These are phyloP conservation scores for Aphanomyces cochlioides DNA, from an alignment of 352 stramenopile species.

Conservation along the genomic window DNA sequence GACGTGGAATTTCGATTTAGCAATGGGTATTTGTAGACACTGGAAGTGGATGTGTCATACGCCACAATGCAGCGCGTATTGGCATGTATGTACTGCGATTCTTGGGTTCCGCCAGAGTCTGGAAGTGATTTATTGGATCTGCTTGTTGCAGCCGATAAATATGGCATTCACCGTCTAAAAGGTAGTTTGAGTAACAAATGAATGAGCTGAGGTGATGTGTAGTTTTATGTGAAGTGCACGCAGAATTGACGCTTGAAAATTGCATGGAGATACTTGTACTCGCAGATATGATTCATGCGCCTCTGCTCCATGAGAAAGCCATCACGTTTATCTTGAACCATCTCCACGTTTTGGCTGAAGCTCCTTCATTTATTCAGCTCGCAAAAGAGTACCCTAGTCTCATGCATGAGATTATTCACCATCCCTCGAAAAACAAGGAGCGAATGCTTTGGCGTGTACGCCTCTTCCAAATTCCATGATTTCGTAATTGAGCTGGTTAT, in stretches of 20 bases:
- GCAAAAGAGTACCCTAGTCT: constrained; percentile 16
- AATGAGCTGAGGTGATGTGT: background rate
- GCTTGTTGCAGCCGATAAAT: constrained; percentile 67
- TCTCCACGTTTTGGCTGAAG: constrained; percentile 13
- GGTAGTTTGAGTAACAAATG: constrained; percentile 10
- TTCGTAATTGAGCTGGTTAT: background rate
- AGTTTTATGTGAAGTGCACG: constrained; percentile 48
- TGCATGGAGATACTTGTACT: constrained; percentile 61
- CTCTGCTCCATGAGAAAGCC: constrained; percentile 48
- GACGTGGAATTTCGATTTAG: too few relatives aligned
- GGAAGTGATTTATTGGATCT: constrained; percentile 60
- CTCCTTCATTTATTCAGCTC: constrained; percentile 21
- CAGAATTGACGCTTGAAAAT: constrained; percentile 44
- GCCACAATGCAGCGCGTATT: constrained; percentile 49
- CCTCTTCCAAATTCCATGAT: background rate
- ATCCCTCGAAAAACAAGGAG: constrained; percentile 16
- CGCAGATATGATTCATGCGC: constrained; percentile 52
- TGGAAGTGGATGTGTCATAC: constrained; percentile 62
- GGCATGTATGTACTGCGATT: constrained; percentile 74
- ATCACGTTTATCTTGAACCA: constrained; percentile 24
- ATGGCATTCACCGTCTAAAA: constrained; percentile 67
- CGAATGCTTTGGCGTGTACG: constrained; percentile 21
- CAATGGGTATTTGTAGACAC: background rate
- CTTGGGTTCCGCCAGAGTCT: background rate
- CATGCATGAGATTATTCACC: constrained; percentile 28